Percentiles rank a stretch among this genome's conserved stretches.
phyloP scores from a whole-genome alignment of 345 rosid genomes.

The Salix arbutifolia region DNA sequence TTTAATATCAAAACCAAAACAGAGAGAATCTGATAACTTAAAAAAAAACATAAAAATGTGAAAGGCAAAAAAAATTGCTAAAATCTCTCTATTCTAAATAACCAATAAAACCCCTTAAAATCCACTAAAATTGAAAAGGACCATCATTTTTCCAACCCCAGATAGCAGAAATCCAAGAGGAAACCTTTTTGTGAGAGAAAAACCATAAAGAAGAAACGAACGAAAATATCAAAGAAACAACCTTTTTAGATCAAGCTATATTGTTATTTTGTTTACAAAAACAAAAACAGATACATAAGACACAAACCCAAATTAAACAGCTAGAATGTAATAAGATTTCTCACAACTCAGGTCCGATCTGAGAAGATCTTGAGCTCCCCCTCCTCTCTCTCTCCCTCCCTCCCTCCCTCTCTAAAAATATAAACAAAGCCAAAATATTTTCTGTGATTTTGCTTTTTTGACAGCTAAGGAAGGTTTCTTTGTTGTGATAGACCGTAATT shows the following conservation, averaged over 20 bases:
- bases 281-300: slow-evolving; percentile 3
- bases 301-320: not conserved
- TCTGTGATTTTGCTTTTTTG: slow-evolving; percentile 23
- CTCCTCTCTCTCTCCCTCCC: slow-evolving; percentile 18
- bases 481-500: slow-evolving; percentile 3
- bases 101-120: not conserved
- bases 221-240: slow-evolving; percentile 5
- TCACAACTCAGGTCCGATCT: slow-evolving; percentile 43
- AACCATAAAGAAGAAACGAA: not conserved
- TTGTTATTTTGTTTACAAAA: not conserved
- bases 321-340: slow-evolving; percentile 23
- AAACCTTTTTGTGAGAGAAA: not conserved
- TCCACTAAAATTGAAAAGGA: not conserved
- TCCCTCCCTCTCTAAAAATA: slow-evolving; percentile 23
- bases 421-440: not conserved
- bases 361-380: slow-evolving; percentile 44
- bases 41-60: not conserved
- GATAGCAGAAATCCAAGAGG: not conserved
- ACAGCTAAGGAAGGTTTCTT: slow-evolving; percentile 12
- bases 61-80: not conserved
- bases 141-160: not conserved
- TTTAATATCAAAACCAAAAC: not conserved
- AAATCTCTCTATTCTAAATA: not conserved
- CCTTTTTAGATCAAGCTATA: slow-evolving; percentile 28
- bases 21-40: not conserved